Percentiles rank a stretch among this genome's conserved stretches.
These are phyloP conservation scores for Groenewaldozyma auringiensis DNA, from an alignment of 1,139 yeast genomes.

Conservation along the genomic window DNA sequence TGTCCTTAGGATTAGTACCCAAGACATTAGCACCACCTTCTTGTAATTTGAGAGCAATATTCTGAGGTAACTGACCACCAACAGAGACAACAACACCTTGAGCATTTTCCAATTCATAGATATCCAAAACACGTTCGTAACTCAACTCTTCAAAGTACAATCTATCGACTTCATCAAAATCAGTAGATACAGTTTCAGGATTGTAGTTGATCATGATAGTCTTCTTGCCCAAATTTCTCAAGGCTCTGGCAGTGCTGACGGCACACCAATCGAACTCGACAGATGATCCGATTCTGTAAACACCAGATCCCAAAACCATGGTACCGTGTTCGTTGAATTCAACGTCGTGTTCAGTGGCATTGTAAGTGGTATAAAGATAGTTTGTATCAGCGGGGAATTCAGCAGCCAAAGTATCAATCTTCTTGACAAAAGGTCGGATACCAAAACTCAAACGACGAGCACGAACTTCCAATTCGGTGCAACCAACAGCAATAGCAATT, in stretches of 20 bases:
- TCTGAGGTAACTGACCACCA: constrained; percentile 97
- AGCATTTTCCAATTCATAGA: constrained; percentile 85
- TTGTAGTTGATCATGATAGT: constrained; percentile 96
- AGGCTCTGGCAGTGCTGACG: constrained; percentile 90
- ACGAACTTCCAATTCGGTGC: constrained; percentile 73
- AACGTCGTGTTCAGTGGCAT: constrained; percentile 81
- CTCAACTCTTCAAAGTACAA: constrained; percentile 92
- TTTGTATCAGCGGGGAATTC: constrained; percentile 98
- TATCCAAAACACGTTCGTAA: constrained; percentile 94
- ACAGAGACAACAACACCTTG: constrained; percentile 91
- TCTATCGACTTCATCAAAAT: constrained; percentile 96
- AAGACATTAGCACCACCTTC: constrained; percentile 73
- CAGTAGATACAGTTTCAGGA: constrained; percentile 98
- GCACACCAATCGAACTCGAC: constrained; percentile 99
- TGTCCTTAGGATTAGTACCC: constrained; percentile 92
- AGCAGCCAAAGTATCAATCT: constrained; percentile 95
- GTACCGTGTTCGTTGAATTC: constrained; percentile 84
- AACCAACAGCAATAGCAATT: constrained; percentile 66
- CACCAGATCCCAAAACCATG: constrained; percentile 96
- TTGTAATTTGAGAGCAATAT: constrained; percentile 82
- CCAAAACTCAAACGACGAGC: constrained; percentile 67
- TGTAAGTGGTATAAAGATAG: constrained; percentile 92
- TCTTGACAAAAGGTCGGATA: constrained; percentile 87
- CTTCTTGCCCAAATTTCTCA: constrained; percentile 78
- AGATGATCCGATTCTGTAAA: constrained; percentile 95